Conservation (phyloP, 2,329 filamentous ascomycete species). For the Venturia carpophila region DNA sequence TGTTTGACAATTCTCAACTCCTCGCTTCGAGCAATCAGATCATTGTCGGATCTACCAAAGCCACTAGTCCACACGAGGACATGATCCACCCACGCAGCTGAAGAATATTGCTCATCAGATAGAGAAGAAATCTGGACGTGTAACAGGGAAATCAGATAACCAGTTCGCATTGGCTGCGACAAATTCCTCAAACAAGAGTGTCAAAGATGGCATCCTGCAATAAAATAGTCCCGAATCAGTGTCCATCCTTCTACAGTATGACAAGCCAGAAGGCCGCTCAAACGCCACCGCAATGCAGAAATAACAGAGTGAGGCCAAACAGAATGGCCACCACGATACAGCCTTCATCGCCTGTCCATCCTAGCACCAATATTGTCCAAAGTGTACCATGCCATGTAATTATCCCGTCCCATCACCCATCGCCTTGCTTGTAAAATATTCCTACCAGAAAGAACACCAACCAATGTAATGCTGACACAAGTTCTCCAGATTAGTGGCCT, state of each 20-base stretch:
- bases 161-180: background rate
- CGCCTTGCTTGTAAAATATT: slow-evolving; percentile 1
- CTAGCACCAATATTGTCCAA: background rate
- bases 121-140: too few species aligned
- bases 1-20: too few species aligned
- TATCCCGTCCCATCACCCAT: background rate
- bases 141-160: too few species aligned
- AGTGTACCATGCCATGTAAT: background rate
- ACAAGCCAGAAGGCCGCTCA: background rate
- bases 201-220: background rate
- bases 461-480: slow-evolving; percentile 98
- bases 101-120: too few species aligned
- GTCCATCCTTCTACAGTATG: background rate
- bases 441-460: slow-evolving; percentile 95
- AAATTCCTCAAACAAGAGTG: background rate
- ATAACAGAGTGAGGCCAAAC: background rate
- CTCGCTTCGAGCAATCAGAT: too few species aligned
- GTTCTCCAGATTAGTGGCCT: slow-evolving; percentile 95
- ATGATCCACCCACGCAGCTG: too few species aligned
- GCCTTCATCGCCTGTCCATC: background rate
- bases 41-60: too few species aligned
- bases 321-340: background rate
- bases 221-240: background rate
- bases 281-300: slow-evolving; percentile 11
- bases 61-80: too few species aligned